These are phyloP conservation scores for Coix lacrymajobi DNA, from an alignment of 176 grass and related monocot species.

Conservation along the genomic window DNA sequence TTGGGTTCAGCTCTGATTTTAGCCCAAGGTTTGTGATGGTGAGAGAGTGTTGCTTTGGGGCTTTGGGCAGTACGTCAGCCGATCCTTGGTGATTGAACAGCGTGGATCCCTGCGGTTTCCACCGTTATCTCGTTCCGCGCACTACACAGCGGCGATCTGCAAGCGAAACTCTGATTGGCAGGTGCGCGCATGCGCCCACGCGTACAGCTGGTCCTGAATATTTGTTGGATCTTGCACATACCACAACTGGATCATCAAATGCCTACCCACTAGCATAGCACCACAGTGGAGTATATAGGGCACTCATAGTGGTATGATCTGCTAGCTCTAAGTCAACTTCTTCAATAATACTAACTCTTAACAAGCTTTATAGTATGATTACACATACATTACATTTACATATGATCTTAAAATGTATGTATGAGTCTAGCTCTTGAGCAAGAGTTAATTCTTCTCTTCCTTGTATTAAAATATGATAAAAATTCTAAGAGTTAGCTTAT, in stretches of 20 bases:
- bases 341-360: too few species aligned
- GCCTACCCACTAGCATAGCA: background rate
- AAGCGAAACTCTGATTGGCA: constrained; percentile 8
- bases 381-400: too few species aligned
- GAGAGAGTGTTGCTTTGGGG: background rate
- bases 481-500: too few species aligned
- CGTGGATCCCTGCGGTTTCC: constrained; percentile 4
- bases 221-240: constrained; percentile 41
- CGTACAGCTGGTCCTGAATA: constrained; percentile 22
- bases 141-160: constrained; percentile 17
- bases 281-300: too few species aligned
- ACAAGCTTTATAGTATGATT: too few species aligned
- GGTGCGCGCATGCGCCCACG: background rate
- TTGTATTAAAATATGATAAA: too few species aligned
- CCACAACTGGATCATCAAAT: constrained; percentile 16
- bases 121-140: constrained; percentile 21
- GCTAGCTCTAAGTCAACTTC: too few species aligned
- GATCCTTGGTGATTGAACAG: background rate
- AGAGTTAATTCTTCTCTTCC: too few species aligned
- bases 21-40: background rate
- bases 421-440: too few species aligned
- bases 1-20: background rate
- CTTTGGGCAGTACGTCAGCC: background rate
- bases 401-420: too few species aligned
- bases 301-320: too few species aligned